Conservation (phyloP, 495 filamentous ascomycete genomes). For the Lindgomyces ingoldianus region DNA sequence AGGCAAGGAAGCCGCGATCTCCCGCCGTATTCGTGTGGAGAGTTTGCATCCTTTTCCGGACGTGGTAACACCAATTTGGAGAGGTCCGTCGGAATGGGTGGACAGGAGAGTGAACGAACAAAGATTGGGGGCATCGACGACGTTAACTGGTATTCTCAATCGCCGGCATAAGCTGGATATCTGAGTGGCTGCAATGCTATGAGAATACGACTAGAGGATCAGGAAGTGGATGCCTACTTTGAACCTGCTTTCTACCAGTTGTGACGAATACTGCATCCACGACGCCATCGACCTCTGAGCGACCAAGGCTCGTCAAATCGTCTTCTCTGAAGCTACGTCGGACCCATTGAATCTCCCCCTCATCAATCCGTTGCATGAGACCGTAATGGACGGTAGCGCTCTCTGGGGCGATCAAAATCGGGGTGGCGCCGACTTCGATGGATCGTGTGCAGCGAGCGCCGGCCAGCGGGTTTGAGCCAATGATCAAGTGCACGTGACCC, state of each 20-base stretch:
- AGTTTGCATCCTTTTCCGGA: constrained; percentile 95
- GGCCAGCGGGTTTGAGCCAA: constrained; percentile 85
- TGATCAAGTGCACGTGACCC: constrained; percentile 78
- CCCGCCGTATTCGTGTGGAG: constrained; percentile 82
- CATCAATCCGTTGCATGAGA: constrained; percentile 70
- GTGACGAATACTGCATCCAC: constrained; percentile 96
- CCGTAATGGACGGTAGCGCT: constrained; percentile 67
- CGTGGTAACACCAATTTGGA: constrained; percentile 95
- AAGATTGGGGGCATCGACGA: constrained; percentile 82
- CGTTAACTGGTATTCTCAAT: constrained; percentile 88
- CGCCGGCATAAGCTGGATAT: constrained; percentile 76
- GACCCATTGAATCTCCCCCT: constrained; percentile 71
- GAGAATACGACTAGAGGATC: constrained; percentile 1
- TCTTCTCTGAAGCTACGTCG: constrained; percentile 66
- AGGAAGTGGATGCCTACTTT: constrained; percentile 48
- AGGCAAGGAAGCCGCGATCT: constrained; percentile 79
- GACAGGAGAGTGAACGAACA: constrained; percentile 90
- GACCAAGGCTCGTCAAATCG: constrained; percentile 75
- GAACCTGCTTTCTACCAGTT: constrained; percentile 53
- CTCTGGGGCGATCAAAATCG: constrained; percentile 77
- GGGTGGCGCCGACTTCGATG: constrained; percentile 80
- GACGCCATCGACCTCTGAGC: constrained; percentile 73
- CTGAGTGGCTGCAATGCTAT: constrained; percentile 53
- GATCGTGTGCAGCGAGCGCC: constrained; percentile 78
- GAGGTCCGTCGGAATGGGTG: constrained; percentile 82